Base-by-base conservation (phyloP, 768 basidiomycete species). In the Suillus subalutaceus region DNA sequence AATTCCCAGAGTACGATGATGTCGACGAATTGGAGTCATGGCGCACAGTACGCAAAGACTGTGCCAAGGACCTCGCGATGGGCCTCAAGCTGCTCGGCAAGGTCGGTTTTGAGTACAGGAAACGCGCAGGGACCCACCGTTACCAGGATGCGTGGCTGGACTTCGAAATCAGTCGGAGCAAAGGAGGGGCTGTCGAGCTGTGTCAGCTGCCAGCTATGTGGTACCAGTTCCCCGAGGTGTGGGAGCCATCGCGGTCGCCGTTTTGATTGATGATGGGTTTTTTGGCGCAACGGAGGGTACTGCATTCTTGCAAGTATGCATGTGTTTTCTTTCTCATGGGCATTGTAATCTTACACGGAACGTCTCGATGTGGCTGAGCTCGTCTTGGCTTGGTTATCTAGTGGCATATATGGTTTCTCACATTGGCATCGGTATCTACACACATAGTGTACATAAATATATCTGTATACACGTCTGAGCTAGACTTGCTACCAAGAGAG, bases 71-170 rank as follows among this genome's bases (percentile, higher is more conserved):
- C 63, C 75, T 78, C 66, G 77, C 75, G 68, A 70, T 57, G 66
- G 70, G 68, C 12, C 57, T 78, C 65, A 79, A 78, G 64, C 72
- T 74, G 58, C 75, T 78, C 64, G 63, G 66, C 58, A 74, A 72
- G 69, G 70, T 78, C 58, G 77, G 77, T 63, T 77, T 78, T 64
- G 77, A 78, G 66, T 79, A 78, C 68, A 75, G 77, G 62, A 79
- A 74, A 70, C 74, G 77, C 16, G 74, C 78, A 9, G 77, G 77
- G 40, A 79, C 77, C 3, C 77, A 78, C 55, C 62, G 75, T 48
- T 78, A 78, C 64, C 77, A 78, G 65, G 77, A 78, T 44, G 73
- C 78, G 35, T 78, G 77, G 77, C 73, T 79, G 18, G 77, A 78
- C 65, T 79, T 74, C 59, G 74, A 68, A 41, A 67, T 74, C 57